Conservation (phyloP, 192 early-diverging fungal species). For the Chytriomyces sp. region DNA sequence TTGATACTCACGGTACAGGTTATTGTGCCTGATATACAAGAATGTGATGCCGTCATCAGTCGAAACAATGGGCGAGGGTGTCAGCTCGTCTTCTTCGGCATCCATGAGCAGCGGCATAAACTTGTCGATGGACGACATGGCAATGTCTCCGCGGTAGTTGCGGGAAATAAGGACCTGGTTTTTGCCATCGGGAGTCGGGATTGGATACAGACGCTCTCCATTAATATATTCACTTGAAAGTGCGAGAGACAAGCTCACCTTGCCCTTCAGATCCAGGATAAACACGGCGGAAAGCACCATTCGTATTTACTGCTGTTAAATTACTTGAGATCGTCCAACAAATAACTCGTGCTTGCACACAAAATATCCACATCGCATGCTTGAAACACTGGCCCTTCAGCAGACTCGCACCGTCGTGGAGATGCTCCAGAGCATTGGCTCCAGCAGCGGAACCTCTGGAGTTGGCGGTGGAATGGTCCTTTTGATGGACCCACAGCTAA, state of each 20-base stretch:
- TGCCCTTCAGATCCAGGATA: slow-evolving; percentile 97
- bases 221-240: not conserved
- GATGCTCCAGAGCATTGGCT: too few species aligned
- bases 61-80: slow-evolving; percentile 82
- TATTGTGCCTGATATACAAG: slow-evolving; percentile 93
- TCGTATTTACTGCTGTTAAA: not conserved
- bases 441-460: too few species aligned
- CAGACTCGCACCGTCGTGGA: too few species aligned
- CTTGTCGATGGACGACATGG: slow-evolving; percentile 92
- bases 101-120: slow-evolving; percentile 96
- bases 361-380: too few species aligned
- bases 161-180: slow-evolving; percentile 87
- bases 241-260: slow-evolving; percentile 48
- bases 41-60: slow-evolving; percentile 96
- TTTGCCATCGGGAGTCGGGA: not conserved
- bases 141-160: slow-evolving; percentile 98
- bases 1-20: slow-evolving; percentile 80
- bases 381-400: too few species aligned
- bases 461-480: too few species aligned
- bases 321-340: too few species aligned
- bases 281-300: slow-evolving; percentile 73
- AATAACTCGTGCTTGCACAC: too few species aligned
- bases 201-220: not conserved
- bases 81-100: slow-evolving; percentile 90
- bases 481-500: too few species aligned